A percentile compares a stretch with the other conserved stretches of the same genome.
phyloP scores from a whole-genome alignment of 768 basidiomycete species.

The Paxillus involutus region DNA sequence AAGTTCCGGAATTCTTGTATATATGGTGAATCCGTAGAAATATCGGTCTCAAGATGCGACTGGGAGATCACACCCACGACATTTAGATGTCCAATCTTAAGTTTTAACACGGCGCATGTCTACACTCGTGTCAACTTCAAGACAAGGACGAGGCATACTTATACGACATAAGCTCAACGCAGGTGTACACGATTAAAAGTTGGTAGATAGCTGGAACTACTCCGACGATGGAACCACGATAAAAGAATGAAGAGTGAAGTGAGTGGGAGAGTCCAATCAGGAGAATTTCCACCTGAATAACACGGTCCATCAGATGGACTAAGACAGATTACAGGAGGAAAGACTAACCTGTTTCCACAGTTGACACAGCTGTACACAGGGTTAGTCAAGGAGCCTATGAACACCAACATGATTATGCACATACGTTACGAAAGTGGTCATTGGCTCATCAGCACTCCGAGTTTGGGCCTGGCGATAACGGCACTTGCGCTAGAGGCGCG shows the following conservation, averaged over 20 bases:
- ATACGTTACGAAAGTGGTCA: constrained; percentile 96
- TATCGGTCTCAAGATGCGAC: no score
- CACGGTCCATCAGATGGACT: background rate
- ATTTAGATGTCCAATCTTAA: no score
- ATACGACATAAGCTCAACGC: constrained; percentile 15
- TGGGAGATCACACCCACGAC: no score
- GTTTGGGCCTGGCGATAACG: constrained; percentile 97
- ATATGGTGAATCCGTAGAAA: no score
- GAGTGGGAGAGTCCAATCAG: constrained; percentile 26
- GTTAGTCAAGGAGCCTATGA: background rate
- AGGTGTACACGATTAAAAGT: constrained; percentile 24
- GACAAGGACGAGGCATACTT: no score
- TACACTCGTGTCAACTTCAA: no score
- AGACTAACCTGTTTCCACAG: constrained; percentile 58
- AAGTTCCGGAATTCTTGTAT: no score
- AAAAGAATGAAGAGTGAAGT: constrained; percentile 3
- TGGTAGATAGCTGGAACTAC: background rate
- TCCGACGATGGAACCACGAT: constrained; percentile 5
- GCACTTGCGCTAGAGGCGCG: constrained; percentile 63
- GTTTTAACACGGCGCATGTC: no score
- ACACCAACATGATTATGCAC: constrained; percentile 19
- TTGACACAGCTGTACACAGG: constrained; percentile 52
- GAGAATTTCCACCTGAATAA: constrained; percentile 61
- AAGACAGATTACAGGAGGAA: background rate
- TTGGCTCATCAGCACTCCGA: constrained; percentile 96